Conservation (phyloP, 23 red algal genomes). For the Pyropia haitanensis region DNA sequence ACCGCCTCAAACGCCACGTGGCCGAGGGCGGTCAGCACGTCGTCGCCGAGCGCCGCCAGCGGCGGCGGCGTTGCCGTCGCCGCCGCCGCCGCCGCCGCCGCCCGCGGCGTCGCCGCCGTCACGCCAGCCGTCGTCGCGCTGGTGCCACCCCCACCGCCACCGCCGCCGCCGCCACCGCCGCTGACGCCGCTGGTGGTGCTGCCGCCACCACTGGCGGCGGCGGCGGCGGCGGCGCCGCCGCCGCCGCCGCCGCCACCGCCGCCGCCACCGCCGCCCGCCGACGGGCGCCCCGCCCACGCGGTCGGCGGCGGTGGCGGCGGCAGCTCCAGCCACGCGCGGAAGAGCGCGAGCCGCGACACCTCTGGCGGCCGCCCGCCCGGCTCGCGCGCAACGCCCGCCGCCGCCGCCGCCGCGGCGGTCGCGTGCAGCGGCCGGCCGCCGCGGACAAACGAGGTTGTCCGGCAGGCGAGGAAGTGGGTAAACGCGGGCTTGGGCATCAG, state of each 20-base stretch:
- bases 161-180: too few relatives aligned
- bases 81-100: too few relatives aligned
- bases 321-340: slow-evolving; percentile 45
- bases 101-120: not conserved
- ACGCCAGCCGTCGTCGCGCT: not conserved
- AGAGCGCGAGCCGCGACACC: slow-evolving; percentile 12
- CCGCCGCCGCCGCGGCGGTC: too few relatives aligned
- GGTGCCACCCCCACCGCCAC: not conserved
- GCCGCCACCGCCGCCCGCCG: too few relatives aligned
- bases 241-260: too few relatives aligned
- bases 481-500: slow-evolving; percentile 7
- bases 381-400: not conserved
- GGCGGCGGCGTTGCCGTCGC: not conserved
- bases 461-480: slow-evolving; percentile 12
- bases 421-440: too few relatives aligned
- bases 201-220: too few relatives aligned
- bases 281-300: too few relatives aligned
- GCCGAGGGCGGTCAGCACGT: slow-evolving; percentile 45
- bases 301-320: too few relatives aligned
- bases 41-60: slow-evolving; percentile 13
- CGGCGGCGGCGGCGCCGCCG: too few relatives aligned
- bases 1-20: slow-evolving; percentile 67
- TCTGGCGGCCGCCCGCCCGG: not conserved
- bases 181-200: not conserved
- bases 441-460: slow-evolving; percentile 1